Base-by-base conservation (phyloP, 202 grass and related monocot species). In the Carex arenaria region DNA sequence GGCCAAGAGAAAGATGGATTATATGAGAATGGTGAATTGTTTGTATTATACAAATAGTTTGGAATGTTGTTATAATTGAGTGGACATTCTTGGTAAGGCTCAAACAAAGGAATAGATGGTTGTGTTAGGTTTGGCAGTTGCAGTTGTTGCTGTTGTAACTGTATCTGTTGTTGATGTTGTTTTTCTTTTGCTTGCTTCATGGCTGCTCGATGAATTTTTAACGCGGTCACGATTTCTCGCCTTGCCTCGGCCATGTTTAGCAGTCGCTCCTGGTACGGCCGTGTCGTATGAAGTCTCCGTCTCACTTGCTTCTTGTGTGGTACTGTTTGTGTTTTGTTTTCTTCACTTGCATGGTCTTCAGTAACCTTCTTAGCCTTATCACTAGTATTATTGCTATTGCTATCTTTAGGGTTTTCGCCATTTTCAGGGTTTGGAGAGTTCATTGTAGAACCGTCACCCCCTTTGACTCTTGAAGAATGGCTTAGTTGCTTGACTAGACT, bases 201-300 rank as follows among this genome's bases (percentile, higher is more conserved):
- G 78, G 93, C 88, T 72, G 96, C 96, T 80, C 93, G 88, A 73
- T 98, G 96, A 78, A 95, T 87, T 85, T 95, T 98, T 64, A 98
- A 91, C 72, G 96, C 93, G 2, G 88, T 89, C 28, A 95, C 93
- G 38, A 98, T 98, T 91, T 98, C 96, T 79, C 96, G 73, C 86
- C 96, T 86, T 54, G 93, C 96, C 71, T 98, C 96, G 14, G 96
- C 96, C 96, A 98, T 95, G 78, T 98, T 98, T 56, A 98, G 83
- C 40, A 98, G 79, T 68, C 91, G 90, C 81, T 99, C 93, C 85
- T 95, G 93, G 79, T 99, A 99, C 0, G 96, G 96, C 60, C 87
- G 87, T 79, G 89, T 95, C 43, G 96, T 95, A 78, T 99, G 96
- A 79, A 94, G 88, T 88, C 96, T 86, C 85, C 96, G 93, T 76